phyloP scores from a whole-genome alignment of 2,329 filamentous ascomycete species.

The Pezicula neosporulosa region DNA sequence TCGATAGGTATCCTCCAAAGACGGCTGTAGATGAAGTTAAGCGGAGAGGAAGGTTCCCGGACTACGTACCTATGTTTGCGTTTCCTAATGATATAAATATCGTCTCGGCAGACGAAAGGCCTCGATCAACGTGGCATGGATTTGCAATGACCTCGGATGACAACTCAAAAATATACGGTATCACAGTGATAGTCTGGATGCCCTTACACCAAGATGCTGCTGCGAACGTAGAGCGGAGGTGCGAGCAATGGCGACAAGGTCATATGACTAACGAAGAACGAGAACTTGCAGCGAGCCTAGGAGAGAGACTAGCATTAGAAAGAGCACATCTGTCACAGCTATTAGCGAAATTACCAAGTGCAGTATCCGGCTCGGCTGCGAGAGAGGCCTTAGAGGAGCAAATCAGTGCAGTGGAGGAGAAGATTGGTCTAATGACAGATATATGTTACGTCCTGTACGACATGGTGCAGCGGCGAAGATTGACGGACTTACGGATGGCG shows the following conservation, averaged over 20 bases:
- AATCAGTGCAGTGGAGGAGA: slow-evolving; percentile 94
- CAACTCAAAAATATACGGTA: slow-evolving; percentile 86
- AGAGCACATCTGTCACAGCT: slow-evolving; percentile 87
- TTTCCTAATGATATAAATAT: slow-evolving; percentile 98
- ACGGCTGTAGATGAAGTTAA: slow-evolving; percentile 76
- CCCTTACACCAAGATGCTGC: slow-evolving; percentile 79
- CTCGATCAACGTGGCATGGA: slow-evolving; percentile 96
- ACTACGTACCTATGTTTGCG: slow-evolving; percentile 99
- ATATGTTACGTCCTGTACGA: slow-evolving; percentile 85
- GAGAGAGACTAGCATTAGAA: slow-evolving; percentile 81
- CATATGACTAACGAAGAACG: slow-evolving; percentile 90
- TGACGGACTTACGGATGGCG: slow-evolving; percentile 90
- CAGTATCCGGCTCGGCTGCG: slow-evolving; percentile 75
- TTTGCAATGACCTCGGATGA: slow-evolving; percentile 97
- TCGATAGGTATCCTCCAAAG: slow-evolving; percentile 90
- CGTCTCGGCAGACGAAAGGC: slow-evolving; percentile 89
- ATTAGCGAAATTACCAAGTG: slow-evolving; percentile 75
- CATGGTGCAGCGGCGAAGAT: slow-evolving; percentile 97
- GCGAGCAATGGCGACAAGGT: slow-evolving; percentile 78
- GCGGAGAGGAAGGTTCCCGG: slow-evolving; percentile 82
- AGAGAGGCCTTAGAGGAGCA: slow-evolving; percentile 87
- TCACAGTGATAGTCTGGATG: slow-evolving; percentile 90
- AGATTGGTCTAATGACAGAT: slow-evolving; percentile 95
- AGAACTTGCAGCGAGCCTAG: slow-evolving; percentile 87
- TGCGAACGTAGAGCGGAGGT: slow-evolving; percentile 77